These are phyloP conservation scores for Mycena polygramma DNA, from an alignment of 768 basidiomycete genomes.

Conservation along the genomic window DNA sequence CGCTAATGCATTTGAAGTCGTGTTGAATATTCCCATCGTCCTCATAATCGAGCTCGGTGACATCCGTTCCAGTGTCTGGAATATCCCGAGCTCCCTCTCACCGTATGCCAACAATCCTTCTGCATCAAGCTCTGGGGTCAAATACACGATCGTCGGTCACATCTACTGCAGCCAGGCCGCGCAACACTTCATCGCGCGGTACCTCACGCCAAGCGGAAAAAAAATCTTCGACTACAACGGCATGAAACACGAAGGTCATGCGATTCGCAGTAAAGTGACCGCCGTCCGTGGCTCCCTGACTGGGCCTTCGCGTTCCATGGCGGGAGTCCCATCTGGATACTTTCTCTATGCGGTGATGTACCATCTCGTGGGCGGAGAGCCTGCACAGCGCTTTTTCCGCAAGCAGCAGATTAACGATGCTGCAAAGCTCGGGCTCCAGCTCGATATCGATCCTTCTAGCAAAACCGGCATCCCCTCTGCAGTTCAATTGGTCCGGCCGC, in stretches of 20 bases:
- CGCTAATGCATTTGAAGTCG: neutral
- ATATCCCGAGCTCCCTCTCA: neutral
- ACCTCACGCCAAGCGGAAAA: neutral
- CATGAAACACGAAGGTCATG: slow-evolving; percentile 21
- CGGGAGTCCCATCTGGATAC: slow-evolving; percentile 3
- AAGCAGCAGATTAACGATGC: neutral
- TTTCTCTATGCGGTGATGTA: slow-evolving; percentile 8
- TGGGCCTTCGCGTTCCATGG: neutral
- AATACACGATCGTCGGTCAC: slow-evolving; percentile 22
- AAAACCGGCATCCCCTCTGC: neutral
- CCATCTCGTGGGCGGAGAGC: slow-evolving; percentile 20
- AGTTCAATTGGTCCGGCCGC: neutral
- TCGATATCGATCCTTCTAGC: neutral
- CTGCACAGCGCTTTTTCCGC: slow-evolving; percentile 22
- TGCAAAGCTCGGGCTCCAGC: neutral
- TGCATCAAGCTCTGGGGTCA: neutral
- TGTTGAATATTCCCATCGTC: neutral
- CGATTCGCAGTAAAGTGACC: neutral
- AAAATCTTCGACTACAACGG: slow-evolving; percentile 26
- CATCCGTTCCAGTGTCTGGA: neutral
- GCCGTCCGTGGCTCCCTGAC: slow-evolving; percentile 7
- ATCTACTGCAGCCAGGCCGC: neutral
- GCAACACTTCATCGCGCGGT: slow-evolving; percentile 15
- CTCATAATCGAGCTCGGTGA: slow-evolving; percentile 13
- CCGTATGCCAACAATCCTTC: slow-evolving; percentile 20